Evolutionary conservation across 768 basidiomycete genomes (phyloP).

Genomic region (Boletus sp.): DNA sequence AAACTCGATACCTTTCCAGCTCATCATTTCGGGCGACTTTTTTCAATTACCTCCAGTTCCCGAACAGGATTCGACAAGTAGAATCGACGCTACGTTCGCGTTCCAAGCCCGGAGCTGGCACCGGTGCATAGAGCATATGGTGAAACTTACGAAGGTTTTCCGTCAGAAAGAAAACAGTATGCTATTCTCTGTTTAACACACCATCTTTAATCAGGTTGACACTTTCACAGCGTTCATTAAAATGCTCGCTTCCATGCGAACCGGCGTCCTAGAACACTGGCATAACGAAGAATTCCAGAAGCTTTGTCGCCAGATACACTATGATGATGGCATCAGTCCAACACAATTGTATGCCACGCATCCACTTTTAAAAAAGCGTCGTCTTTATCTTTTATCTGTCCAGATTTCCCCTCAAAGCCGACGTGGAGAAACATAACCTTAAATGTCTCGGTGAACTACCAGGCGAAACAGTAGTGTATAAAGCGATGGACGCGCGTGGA

Average conservation of each 20-base stretch:
- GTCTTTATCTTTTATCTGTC: not conserved
- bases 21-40: slow-evolving; percentile 75
- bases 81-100: slow-evolving; percentile 52
- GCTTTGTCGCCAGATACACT: slow-evolving; percentile 61
- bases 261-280: slow-evolving; percentile 60
- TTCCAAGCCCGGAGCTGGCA: slow-evolving; percentile 67
- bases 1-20: slow-evolving; percentile 36
- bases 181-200: not conserved
- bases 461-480: slow-evolving; percentile 34
- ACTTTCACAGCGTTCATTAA: slow-evolving; percentile 69
- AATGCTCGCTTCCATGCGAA: slow-evolving; percentile 98
- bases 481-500: slow-evolving; percentile 45
- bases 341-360: slow-evolving; percentile 73
- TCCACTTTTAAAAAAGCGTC: not conserved
- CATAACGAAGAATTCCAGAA: slow-evolving; percentile 69
- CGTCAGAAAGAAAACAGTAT: slow-evolving; percentile 61
- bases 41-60: slow-evolving; percentile 77
- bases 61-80: slow-evolving; percentile 45
- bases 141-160: slow-evolving; percentile 62
- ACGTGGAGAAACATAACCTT: slow-evolving; percentile 26
- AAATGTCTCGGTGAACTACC: slow-evolving; percentile 16
- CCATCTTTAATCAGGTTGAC: not conserved
- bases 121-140: slow-evolving; percentile 45
- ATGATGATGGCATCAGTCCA: slow-evolving; percentile 78
- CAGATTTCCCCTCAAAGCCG: slow-evolving; percentile 28